Conservation (phyloP, 345 rosid species). For the Eutrema heterophyllum region DNA sequence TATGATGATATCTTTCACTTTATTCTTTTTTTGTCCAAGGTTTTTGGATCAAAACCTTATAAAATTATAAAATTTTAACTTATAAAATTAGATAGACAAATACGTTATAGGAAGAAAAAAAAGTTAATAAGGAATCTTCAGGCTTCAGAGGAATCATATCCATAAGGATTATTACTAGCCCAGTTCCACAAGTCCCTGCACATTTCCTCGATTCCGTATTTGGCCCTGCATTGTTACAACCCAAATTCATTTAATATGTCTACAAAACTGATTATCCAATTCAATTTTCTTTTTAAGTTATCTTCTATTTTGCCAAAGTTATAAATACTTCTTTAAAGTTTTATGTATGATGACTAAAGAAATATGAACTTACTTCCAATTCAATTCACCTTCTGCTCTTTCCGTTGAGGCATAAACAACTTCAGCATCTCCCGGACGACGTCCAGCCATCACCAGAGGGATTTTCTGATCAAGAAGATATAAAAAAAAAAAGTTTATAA, state of each 20-base stretch:
- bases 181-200: constrained; percentile 95
- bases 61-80: too few relatives aligned
- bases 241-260: not conserved
- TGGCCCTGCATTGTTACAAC: constrained; percentile 54
- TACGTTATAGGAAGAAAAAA: not conserved
- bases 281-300: not conserved
- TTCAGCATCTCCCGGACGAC: constrained; percentile 89
- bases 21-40: too few relatives aligned
- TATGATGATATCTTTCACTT: too few relatives aligned
- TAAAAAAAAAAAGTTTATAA: not conserved
- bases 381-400: constrained; percentile 69
- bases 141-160: constrained; percentile 51
- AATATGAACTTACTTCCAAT: constrained; percentile 74
- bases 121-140: not conserved
- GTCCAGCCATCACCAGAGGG: constrained; percentile 64
- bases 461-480: constrained; percentile 48
- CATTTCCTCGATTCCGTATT: constrained; percentile 81
- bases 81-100: not conserved
- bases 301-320: not conserved
- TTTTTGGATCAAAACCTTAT: too few relatives aligned
- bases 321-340: not conserved
- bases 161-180: constrained; percentile 92
- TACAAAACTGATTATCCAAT: not conserved
- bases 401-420: constrained; percentile 80
- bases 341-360: not conserved